phyloP scores from a whole-genome alignment of 2,329 filamentous ascomycete species.

The Alternaria gansuensis region DNA sequence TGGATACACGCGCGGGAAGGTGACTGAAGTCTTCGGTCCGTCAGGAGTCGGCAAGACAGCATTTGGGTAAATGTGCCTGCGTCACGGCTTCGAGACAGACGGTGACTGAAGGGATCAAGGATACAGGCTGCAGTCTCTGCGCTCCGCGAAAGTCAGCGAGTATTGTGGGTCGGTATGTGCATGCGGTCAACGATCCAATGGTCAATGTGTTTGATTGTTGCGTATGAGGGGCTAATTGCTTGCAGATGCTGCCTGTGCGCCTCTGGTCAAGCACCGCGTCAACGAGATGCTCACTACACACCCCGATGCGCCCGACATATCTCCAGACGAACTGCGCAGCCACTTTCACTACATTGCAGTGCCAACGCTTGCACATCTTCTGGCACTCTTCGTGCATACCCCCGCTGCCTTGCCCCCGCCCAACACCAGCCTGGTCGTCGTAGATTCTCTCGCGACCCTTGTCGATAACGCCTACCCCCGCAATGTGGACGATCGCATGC shows the following conservation, averaged over 20 bases:
- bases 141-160: slow-evolving; percentile 67
- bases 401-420: slow-evolving; percentile 68
- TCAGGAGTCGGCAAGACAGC: slow-evolving; percentile 86
- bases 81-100: slow-evolving; percentile 23
- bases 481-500: slow-evolving; percentile 55
- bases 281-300: slow-evolving; percentile 55
- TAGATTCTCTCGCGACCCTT: slow-evolving; percentile 80
- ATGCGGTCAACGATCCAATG: slow-evolving; percentile 11
- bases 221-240: slow-evolving; percentile 39
- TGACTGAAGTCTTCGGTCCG: slow-evolving; percentile 89
- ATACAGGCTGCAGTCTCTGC: slow-evolving; percentile 74
- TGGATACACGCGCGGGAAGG: slow-evolving; percentile 77
- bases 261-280: slow-evolving; percentile 60
- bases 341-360: slow-evolving; percentile 72
- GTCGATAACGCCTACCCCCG: slow-evolving; percentile 81
- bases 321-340: slow-evolving; percentile 46
- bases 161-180: slow-evolving; percentile 83
- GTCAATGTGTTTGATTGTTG: slow-evolving; percentile 19
- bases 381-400: slow-evolving; percentile 77
- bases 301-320: slow-evolving; percentile 22
- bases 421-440: slow-evolving; percentile 72
- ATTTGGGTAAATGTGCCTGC: slow-evolving; percentile 69
- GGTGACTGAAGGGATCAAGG: slow-evolving; percentile 58
- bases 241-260: slow-evolving; percentile 60
- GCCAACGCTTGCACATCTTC: slow-evolving; percentile 68